Evolutionary conservation across 495 filamentous ascomycete species (phyloP), one percentile per base, ranked within the genome.

Genomic region (Penicillium flavigenum): DNA sequence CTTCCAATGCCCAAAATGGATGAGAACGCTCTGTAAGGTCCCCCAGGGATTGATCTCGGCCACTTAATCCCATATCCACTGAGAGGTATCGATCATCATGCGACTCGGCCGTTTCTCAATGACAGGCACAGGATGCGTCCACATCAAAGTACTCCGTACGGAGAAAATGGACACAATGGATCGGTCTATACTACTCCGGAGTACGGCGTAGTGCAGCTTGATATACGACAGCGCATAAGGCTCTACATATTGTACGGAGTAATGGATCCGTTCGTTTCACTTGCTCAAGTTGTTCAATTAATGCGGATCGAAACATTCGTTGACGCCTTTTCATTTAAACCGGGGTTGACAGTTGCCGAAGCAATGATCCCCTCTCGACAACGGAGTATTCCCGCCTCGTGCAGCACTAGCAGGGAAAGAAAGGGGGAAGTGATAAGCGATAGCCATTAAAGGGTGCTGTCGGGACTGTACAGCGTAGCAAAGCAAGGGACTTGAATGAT

Each of bases 401-500:
- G 36, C 36, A n/a, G 22, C 27, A 27, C 19, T 39, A 41, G 20
- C n/a, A 54, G 39, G 12, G 29, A 45, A 12, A 34, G 34, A 24
- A 49, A 56, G 56, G 38, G 56, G 39, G 55, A 54, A 45, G 32
- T 41, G 58, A 49, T 47, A 51, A 46, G 53, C 58, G 38, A 51
- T 46, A 44, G 29, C 45, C 49, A 47, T 46, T 39, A 32, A 11
- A 47, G 51, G 19, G 32, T 12, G 50, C 24, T 51, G 38, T 57
- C 57, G 42, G 54, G 41, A 44, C 47, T 63, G 65, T 67, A 53
- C 65, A 39, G 59, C 57, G 38, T 38, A 24, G 17, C 38, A 54
- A 68, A 52, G 66, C 65, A 68, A 66, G 66, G 66, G 63, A 62
- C 45, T 24, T 60, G 24, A 61, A 56, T 62, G 57, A 50, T 60